Percentiles rank a stretch among this genome's conserved stretches.
These are phyloP conservation scores for Protoeuglena noctilucae DNA, from an alignment of 139 green algal genomes.

Conservation along the genomic window DNA sequence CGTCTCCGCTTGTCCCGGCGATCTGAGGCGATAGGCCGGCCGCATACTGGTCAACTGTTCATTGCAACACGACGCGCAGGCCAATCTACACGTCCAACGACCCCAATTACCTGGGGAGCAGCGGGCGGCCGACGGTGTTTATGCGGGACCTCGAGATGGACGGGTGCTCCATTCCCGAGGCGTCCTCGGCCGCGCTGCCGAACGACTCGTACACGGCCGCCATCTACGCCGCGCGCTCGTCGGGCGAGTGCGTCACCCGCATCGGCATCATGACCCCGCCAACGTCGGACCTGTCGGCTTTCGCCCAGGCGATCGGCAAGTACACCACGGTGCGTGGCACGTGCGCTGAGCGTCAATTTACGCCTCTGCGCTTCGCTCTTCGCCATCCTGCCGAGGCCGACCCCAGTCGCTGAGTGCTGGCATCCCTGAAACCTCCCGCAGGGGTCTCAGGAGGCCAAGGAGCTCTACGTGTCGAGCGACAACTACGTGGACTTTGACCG, in stretches of 20 bases:
- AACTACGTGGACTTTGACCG: slow-evolving; percentile 17
- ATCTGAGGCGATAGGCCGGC: too few relatives aligned
- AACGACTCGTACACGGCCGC: neutral
- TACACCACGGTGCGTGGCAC: slow-evolving; percentile 6
- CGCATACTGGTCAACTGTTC: too few relatives aligned
- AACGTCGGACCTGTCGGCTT: neutral
- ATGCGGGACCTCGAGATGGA: slow-evolving; percentile 11
- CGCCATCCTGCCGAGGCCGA: too few relatives aligned
- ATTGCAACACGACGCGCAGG: too few relatives aligned
- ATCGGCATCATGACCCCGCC: slow-evolving; percentile 4
- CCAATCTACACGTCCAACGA: too few relatives aligned
- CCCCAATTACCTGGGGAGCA: too few relatives aligned
- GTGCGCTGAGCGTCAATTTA: too few relatives aligned
- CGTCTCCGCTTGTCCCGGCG: too few relatives aligned
- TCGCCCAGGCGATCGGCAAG: neutral
- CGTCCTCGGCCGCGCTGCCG: neutral
- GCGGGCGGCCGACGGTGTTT: slow-evolving; percentile 4
- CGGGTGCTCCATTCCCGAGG: slow-evolving; percentile 6
- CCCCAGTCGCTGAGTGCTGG: too few relatives aligned
- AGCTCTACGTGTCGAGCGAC: slow-evolving; percentile 12
- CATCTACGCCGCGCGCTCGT: neutral
- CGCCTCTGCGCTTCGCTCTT: too few relatives aligned
- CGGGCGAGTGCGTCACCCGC: slow-evolving; percentile 6
- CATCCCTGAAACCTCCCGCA: too few relatives aligned
- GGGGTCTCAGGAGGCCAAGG: slow-evolving; percentile 16